Percentiles rank a stretch among this genome's conserved stretches.
phyloP scores from a whole-genome alignment of 2,329 filamentous ascomycete species.

The Pyrenophora graminea region DNA sequence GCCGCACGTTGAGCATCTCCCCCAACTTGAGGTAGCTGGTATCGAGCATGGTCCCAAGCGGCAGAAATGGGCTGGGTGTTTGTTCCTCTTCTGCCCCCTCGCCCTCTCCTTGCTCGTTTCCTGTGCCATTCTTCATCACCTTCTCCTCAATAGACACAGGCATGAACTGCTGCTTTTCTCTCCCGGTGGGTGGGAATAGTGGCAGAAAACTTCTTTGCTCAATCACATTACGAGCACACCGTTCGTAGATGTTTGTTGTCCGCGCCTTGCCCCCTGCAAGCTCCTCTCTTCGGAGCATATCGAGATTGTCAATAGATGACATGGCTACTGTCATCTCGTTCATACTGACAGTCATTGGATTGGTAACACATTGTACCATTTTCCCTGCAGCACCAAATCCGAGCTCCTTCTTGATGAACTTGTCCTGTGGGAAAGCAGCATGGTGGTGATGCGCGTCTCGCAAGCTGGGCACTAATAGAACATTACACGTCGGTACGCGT shows the following conservation, averaged over 20 bases:
- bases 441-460: conserved; percentile 82
- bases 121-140: conserved; percentile 60
- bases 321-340: conserved; percentile 86
- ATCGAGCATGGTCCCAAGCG: conserved; percentile 76
- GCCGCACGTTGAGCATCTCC: conserved; percentile 84
- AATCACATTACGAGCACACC: conserved; percentile 77
- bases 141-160: conserved; percentile 43
- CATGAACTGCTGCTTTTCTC: conserved; percentile 67
- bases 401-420: conserved; percentile 69
- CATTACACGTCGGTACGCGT: conserved; percentile 75
- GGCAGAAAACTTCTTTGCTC: conserved; percentile 93
- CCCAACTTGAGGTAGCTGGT: conserved; percentile 82
- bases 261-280: conserved; percentile 60
- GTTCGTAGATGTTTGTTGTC: conserved; percentile 66
- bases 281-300: conserved; percentile 79
- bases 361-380: conserved; percentile 76
- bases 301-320: conserved; percentile 81
- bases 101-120: conserved; percentile 30
- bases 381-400: conserved; percentile 68
- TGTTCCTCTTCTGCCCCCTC: conserved; percentile 57
- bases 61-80: conserved; percentile 38
- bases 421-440: conserved; percentile 83
- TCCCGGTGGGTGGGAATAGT: conserved; percentile 77
- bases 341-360: conserved; percentile 84
- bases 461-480: conserved; percentile 80